Conservation (phyloP, 1,284 basidiomycete species). For the Earliella scabrosa region DNA sequence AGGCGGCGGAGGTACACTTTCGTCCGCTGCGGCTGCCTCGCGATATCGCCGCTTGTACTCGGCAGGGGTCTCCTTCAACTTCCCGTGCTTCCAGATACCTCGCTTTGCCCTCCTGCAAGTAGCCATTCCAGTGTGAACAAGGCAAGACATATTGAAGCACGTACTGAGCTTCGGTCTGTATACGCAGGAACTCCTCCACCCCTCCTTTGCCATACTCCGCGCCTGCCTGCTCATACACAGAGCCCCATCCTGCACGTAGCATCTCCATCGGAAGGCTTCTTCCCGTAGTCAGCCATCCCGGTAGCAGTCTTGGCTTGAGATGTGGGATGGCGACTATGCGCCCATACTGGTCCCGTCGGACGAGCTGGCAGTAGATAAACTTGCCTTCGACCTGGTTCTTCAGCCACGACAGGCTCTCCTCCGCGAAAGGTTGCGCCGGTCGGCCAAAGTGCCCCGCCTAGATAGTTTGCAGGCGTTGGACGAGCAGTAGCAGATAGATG, state of each 20-base stretch:
- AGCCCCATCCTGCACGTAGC: slow-evolving; percentile 77
- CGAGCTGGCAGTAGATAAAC: slow-evolving; percentile 68
- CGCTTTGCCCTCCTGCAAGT: slow-evolving; percentile 50
- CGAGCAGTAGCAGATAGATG: not conserved
- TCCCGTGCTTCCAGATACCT: slow-evolving; percentile 77
- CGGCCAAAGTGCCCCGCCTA: slow-evolving; percentile 82
- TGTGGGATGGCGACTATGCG: slow-evolving; percentile 77
- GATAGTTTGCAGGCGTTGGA: not conserved
- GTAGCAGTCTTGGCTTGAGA: slow-evolving; percentile 51
- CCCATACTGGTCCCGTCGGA: slow-evolving; percentile 81
- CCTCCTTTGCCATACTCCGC: slow-evolving; percentile 79
- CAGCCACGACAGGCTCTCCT: slow-evolving; percentile 78
- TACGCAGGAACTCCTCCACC: slow-evolving; percentile 60
- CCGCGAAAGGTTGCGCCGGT: slow-evolving; percentile 70
- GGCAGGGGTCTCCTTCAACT: slow-evolving; percentile 66
- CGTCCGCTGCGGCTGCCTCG: not conserved
- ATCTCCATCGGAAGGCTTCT: slow-evolving; percentile 74
- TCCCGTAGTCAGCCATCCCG: slow-evolving; percentile 51
- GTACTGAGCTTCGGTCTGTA: slow-evolving; percentile 73
- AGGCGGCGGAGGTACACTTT: not conserved
- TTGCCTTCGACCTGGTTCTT: slow-evolving; percentile 58
- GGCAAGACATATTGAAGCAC: slow-evolving; percentile 26
- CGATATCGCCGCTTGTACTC: slow-evolving; percentile 77
- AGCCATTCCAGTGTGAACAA: not conserved
- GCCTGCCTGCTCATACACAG: slow-evolving; percentile 75